Conservation (phyloP, 2,329 filamentous ascomycete species). For the Pseudogymnoascus sp. region DNA sequence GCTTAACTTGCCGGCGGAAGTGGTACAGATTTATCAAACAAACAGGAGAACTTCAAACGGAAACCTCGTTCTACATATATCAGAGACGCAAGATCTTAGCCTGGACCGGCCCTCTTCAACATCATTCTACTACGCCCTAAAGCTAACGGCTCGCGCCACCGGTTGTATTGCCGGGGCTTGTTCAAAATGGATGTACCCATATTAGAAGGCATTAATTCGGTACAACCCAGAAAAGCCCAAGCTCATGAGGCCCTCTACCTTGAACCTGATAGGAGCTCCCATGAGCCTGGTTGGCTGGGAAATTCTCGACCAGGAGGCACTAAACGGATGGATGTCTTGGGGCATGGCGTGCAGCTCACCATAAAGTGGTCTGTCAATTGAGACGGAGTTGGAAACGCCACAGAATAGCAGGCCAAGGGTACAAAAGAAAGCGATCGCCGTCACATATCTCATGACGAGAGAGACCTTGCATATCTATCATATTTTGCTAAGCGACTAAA, state of each 20-base stretch:
- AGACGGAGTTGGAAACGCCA: not conserved
- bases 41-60: not conserved
- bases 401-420: not conserved
- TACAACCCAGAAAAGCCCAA: not conserved
- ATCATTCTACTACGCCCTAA: not conserved
- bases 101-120: not conserved
- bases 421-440: slow-evolving; percentile 1
- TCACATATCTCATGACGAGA: not conserved
- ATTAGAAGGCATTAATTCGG: not conserved
- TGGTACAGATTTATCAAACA: not conserved
- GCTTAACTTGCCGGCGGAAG: not conserved
- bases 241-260: not conserved
- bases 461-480: slow-evolving; percentile 5
- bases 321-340: not conserved
- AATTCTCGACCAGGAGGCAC: not conserved
- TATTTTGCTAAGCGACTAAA: not conserved
- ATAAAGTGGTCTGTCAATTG: not conserved
- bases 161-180: not conserved
- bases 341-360: not conserved
- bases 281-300: not conserved
- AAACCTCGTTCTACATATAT: slow-evolving; percentile 3
- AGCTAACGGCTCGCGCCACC: not conserved
- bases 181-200: not conserved
- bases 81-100: not conserved
- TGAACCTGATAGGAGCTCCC: not conserved